Base-by-base conservation (phyloP, 192 early-diverging fungal genomes). In the Geranomyces michiganensis region DNA sequence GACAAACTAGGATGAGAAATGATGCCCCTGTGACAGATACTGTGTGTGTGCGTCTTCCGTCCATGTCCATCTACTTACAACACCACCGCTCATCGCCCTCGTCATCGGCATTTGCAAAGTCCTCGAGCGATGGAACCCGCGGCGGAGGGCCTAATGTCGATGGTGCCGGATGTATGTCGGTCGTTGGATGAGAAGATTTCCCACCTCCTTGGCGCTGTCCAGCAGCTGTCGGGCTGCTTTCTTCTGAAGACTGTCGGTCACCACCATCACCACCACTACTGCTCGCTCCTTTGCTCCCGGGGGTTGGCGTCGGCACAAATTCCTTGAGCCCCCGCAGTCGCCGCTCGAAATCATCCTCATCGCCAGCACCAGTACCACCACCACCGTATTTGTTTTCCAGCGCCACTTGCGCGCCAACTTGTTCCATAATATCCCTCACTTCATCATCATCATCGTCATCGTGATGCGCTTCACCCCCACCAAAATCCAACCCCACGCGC, bases 341-440 rank as follows among this genome's bases (percentile, higher is more conserved):
- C 44, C 48, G 51, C 60, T 74, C 53, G 8, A 74, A 67, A 17
- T 72, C 67, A 21, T 31, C 33, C 31, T 26, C 31, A 7, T 62
- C 72, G 12, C 13, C 30, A 59, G 30, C 56, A 29, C 30, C 51
- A 14, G 12, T 14, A 41, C 5, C 36, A 10, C 36, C 36, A 41
- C 36, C 29, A 12, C 70, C 68, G 45, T 62, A 55, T 47, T 71
- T 61, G 62, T 61, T 24, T 49, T 80, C 79, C 43, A 80, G 47
- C 24, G 30, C 49, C 12, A 80, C 68, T 36, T 80, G 74, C 10
- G 62, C 33, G 12, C 44, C 24, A 0, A 80, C 62, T n/a, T 68
- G 19, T 27, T 62, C 17, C 22, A 80, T 44, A 9, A 80, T 33
- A 15, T n/a, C 49, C 22, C 8, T 46, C 12, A 76, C 74, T 9